A percentile compares a stretch with the other conserved stretches of the same genome.
These are phyloP conservation scores for Stachybotrys chartarum DNA, from an alignment of 2,329 filamentous ascomycete species.

Conservation along the genomic window DNA sequence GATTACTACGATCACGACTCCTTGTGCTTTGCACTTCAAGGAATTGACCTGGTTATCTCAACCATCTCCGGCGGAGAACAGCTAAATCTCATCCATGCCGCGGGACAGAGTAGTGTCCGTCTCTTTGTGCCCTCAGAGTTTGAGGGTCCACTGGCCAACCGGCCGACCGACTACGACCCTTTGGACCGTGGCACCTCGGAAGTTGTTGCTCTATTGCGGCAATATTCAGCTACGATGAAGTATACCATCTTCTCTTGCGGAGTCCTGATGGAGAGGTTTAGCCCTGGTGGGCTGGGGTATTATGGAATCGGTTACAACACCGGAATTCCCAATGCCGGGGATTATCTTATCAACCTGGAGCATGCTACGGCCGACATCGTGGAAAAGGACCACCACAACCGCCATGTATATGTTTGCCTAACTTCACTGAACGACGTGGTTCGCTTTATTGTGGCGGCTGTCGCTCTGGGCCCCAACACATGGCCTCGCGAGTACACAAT, in stretches of 20 bases:
- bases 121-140: slow-evolving; percentile 72
- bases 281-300: slow-evolving; percentile 55
- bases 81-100: slow-evolving; percentile 65
- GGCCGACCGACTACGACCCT: slow-evolving; percentile 45
- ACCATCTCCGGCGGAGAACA: slow-evolving; percentile 62
- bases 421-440: slow-evolving; percentile 65
- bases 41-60: slow-evolving; percentile 68
- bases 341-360: slow-evolving; percentile 59
- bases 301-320: slow-evolving; percentile 52
- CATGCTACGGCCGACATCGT: slow-evolving; percentile 53
- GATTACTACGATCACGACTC: slow-evolving; percentile 54
- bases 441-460: slow-evolving; percentile 61
- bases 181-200: slow-evolving; percentile 53
- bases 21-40: slow-evolving; percentile 59
- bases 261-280: slow-evolving; percentile 69
- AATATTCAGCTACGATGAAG: slow-evolving; percentile 50
- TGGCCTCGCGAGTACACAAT: slow-evolving; percentile 67
- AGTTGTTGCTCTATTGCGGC: slow-evolving; percentile 49
- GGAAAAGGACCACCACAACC: slow-evolving; percentile 41
- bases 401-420: slow-evolving; percentile 52
- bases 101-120: slow-evolving; percentile 54
- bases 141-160: slow-evolving; percentile 53
- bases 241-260: slow-evolving; percentile 69
- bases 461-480: slow-evolving; percentile 49
- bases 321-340: slow-evolving; percentile 48